Conservation (phyloP, 345 rosid species). For the Toxicodendron radicans region DNA sequence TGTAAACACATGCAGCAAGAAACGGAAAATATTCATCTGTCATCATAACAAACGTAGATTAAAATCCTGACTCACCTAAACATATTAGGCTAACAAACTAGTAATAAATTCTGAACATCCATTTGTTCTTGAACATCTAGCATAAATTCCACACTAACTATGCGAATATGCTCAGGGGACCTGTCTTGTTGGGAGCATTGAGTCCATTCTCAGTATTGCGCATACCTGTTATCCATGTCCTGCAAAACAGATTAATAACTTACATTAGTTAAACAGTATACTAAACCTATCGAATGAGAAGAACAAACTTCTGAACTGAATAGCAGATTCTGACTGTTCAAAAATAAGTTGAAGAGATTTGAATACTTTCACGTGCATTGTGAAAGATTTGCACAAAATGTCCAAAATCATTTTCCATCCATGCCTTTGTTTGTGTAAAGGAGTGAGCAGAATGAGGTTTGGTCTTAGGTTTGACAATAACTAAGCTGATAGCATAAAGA, state of each 20-base stretch:
- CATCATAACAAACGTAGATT: constrained; percentile 1
- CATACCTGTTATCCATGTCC: constrained; percentile 68
- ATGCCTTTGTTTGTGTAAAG: background rate
- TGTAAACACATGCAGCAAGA: background rate
- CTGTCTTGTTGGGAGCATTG: constrained; percentile 58
- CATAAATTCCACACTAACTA: constrained; percentile 19
- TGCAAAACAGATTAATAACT: constrained; percentile 29
- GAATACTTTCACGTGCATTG: background rate
- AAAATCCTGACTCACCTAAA: constrained; percentile 13
- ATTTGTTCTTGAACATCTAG: constrained; percentile 9
- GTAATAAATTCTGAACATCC: constrained; percentile 14
- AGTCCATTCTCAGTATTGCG: constrained; percentile 59
- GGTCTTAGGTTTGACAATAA: background rate
- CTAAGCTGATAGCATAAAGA: background rate
- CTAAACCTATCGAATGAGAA: background rate
- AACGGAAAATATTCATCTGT: background rate
- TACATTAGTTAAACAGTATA: constrained; percentile 1
- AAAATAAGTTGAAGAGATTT: background rate
- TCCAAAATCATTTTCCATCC: background rate
- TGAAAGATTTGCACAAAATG: background rate
- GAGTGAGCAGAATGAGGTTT: background rate
- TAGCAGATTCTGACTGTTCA: too few species aligned
- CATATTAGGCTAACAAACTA: constrained; percentile 6
- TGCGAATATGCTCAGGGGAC: constrained; percentile 76
- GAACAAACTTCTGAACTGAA: background rate